Base-by-base conservation (phyloP, 257 asterid genomes). In the Sherardia arvensis region DNA sequence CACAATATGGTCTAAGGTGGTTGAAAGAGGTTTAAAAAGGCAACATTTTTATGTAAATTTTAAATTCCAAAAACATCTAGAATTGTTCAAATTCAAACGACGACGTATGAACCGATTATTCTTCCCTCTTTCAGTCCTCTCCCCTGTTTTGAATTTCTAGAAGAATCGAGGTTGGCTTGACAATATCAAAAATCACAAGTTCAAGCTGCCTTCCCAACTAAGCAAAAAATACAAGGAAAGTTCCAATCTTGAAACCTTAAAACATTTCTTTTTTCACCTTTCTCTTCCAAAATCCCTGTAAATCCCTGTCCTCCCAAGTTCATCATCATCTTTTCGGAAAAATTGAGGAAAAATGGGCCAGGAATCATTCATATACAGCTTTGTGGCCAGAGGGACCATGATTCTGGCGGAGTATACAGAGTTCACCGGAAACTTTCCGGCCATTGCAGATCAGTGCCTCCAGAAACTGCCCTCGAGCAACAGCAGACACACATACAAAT, bases 371-470 rank as follows among this genome's bases (percentile, higher is more conserved):
- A 84, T 88, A 59, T 88, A 88, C 82, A 86, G 90, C 88, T 88
- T 84, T 77, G 95, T 84, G 69, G 92, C 96, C 5, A 86, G 96
- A 21, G 95, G 96, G 61, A 86, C 95, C 48, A 53, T 81, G 90
- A 79, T 86, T 54, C 49, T 86, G 74, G 86, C 96, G 48, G 96
- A 88, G 75, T 86, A 82, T 83, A 80, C 95, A 5, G 96, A 84
- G 79, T 84, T 82, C 81, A 88, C 96, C 68, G 96, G 96, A 36
- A 86, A 88, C 64, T 88, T 88, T 18, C 92, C 95, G 69, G 95
- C 88, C 68, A 86, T 88, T 51, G 96, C 96, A 1, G 92, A 83
- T 64, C 95, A 84, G 87, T 88, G 95, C 34, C 74, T 88, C 71
- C 90, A 85, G 78, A 78, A 72, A 73, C 29, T 88, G 57, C 92